Conservation (phyloP, 2,329 filamentous ascomycete genomes). For the Lasiodiplodia theobromae region DNA sequence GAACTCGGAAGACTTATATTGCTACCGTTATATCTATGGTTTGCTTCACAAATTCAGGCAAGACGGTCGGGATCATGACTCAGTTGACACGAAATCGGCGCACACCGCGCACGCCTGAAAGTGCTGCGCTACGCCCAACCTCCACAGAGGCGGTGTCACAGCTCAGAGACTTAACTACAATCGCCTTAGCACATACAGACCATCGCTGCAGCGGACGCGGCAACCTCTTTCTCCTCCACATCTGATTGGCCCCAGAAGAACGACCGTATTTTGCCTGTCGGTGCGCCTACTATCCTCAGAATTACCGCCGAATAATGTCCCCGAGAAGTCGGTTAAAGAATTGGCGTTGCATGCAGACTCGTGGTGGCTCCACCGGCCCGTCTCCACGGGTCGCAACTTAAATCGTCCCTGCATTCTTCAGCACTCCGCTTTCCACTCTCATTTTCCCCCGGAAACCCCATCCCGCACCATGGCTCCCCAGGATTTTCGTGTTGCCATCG, state of each 20-base stretch:
- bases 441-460: too few relatives aligned
- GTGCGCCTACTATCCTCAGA: background rate
- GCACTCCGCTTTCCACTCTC: background rate
- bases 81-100: background rate
- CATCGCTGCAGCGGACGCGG: too few relatives aligned
- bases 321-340: background rate
- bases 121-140: background rate
- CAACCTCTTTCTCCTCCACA: background rate
- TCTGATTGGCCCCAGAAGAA: background rate
- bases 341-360: background rate
- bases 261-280: background rate
- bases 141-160: background rate
- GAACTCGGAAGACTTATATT: too few relatives aligned
- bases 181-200: background rate
- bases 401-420: background rate
- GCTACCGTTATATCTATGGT: too few relatives aligned
- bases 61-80: background rate
- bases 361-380: background rate
- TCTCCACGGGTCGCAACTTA: background rate
- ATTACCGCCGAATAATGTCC: background rate
- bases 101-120: background rate
- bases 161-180: background rate
- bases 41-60: background rate
- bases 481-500: constrained; percentile 15
- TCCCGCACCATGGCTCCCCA: background rate